These are phyloP conservation scores for Colletotrichum limetticola DNA, from an alignment of 2,329 filamentous ascomycete species.

Conservation along the genomic window DNA sequence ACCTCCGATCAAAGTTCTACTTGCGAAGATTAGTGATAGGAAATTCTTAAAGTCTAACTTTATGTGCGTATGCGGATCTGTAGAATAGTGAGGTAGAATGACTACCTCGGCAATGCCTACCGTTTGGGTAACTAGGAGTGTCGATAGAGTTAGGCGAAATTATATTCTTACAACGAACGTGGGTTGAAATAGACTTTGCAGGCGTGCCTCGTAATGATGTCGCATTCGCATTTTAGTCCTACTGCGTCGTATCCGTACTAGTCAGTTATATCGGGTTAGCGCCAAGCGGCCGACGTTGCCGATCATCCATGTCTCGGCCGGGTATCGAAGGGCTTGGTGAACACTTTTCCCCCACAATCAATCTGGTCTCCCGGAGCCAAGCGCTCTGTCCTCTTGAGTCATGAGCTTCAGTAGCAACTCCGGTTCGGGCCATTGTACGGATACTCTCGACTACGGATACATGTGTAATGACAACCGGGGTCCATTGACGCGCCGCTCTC, in stretches of 20 bases:
- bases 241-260: no score
- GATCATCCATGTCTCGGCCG: not conserved
- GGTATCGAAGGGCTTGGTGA: not conserved
- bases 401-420: no score
- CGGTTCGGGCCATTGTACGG: no score
- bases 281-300: not conserved
- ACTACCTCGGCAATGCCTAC: no score
- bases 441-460: no score
- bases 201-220: no score
- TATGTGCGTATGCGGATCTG: not conserved
- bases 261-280: not conserved
- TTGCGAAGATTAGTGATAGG: not conserved
- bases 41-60: not conserved
- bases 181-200: not conserved
- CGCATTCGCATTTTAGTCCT: not conserved
- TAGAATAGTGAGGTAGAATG: not conserved
- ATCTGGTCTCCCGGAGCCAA: not conserved
- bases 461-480: no score
- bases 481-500: not conserved
- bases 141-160: not conserved
- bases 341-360: not conserved
- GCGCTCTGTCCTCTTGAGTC: not conserved
- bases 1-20: not conserved
- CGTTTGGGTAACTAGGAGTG: not conserved
- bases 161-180: not conserved